A percentile compares a stretch with the other conserved stretches of the same genome.
Evolutionary conservation across 176 grass and related monocot species (phyloP).

Genomic region (Carex parvula): DNA sequence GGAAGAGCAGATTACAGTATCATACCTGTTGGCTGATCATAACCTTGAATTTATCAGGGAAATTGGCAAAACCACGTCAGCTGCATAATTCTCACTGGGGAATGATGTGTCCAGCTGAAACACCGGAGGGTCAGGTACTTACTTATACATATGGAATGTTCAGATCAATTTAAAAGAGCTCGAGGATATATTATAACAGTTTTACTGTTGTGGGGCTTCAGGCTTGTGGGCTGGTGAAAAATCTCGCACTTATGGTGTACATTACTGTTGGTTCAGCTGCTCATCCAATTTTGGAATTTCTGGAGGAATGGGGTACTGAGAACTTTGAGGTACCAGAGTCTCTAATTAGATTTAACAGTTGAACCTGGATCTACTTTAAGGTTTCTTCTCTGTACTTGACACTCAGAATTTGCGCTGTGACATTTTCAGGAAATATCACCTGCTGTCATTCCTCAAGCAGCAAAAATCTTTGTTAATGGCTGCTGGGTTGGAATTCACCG

Average conservation of each 20-base stretch:
- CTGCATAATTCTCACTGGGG: constrained; percentile 99
- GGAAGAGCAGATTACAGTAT: background rate
- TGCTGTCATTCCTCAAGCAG: constrained; percentile 90
- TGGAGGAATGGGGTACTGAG: constrained; percentile 99
- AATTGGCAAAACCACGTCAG: constrained; percentile 92
- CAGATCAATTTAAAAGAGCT: background rate
- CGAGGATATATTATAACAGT: constrained; percentile 16
- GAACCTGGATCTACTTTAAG: background rate
- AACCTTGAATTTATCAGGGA: constrained; percentile 49
- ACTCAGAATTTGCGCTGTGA: constrained; percentile 18
- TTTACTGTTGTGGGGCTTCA: constrained; percentile 31
- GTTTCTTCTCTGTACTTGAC: constrained; percentile 14
- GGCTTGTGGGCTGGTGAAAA: constrained; percentile 99
- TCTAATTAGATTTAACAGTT: constrained; percentile 24
- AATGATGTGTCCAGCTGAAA: constrained; percentile 99
- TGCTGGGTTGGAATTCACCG: constrained; percentile 97
- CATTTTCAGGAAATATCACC: constrained; percentile 85
- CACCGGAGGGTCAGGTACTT: constrained; percentile 89
- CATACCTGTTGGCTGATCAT: background rate
- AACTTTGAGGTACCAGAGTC: constrained; percentile 82
- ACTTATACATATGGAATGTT: background rate
- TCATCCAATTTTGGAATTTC: constrained; percentile 99
- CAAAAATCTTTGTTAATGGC: constrained; percentile 92
- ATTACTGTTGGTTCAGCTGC: constrained; percentile 95
- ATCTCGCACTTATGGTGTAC: constrained; percentile 96